Percentiles rank a stretch among this genome's conserved stretches.
Conservation (phyloP, 2,329 filamentous ascomycete species). For the Fusarium subtropicale region DNA sequence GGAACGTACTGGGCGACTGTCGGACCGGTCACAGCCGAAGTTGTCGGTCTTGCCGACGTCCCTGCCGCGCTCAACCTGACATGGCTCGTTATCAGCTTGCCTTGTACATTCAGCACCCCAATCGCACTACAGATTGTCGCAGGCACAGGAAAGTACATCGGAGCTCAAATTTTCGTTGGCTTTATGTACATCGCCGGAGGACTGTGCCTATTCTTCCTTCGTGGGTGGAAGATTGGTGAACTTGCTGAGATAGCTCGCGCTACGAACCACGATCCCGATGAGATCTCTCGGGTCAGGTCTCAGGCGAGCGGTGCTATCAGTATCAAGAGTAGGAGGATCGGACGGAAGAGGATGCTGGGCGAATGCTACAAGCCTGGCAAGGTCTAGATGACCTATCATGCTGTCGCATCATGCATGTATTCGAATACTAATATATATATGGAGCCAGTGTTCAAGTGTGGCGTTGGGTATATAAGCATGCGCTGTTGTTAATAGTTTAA, state of each 20-base stretch:
- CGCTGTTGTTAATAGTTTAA: no score
- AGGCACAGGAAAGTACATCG: constrained; percentile 60
- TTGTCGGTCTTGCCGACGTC: constrained; percentile 76
- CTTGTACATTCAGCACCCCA: constrained; percentile 75
- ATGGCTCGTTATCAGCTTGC: constrained; percentile 78
- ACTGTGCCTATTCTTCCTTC: constrained; percentile 49
- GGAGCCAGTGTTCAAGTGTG: no score
- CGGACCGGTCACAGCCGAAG: constrained; percentile 77
- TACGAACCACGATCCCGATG: constrained; percentile 47
- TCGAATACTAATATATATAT: neutral
- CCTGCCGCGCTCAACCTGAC: constrained; percentile 75
- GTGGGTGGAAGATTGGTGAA: constrained; percentile 56
- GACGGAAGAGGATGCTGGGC: constrained; percentile 50
- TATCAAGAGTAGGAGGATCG: constrained; percentile 47
- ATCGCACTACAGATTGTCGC: constrained; percentile 68
- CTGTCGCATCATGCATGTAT: neutral
- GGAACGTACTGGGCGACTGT: constrained; percentile 79
- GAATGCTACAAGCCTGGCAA: constrained; percentile 49
- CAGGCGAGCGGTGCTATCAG: constrained; percentile 49
- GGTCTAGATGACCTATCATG: constrained; percentile 37
- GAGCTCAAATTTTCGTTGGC: constrained; percentile 69
- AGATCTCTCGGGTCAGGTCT: constrained; percentile 49
- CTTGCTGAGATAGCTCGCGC: constrained; percentile 50
- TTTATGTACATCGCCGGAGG: constrained; percentile 68
- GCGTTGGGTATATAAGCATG: neutral